These are phyloP conservation scores for Trichoderma polysporum DNA, from an alignment of 2,329 filamentous ascomycete species.

Conservation along the genomic window DNA sequence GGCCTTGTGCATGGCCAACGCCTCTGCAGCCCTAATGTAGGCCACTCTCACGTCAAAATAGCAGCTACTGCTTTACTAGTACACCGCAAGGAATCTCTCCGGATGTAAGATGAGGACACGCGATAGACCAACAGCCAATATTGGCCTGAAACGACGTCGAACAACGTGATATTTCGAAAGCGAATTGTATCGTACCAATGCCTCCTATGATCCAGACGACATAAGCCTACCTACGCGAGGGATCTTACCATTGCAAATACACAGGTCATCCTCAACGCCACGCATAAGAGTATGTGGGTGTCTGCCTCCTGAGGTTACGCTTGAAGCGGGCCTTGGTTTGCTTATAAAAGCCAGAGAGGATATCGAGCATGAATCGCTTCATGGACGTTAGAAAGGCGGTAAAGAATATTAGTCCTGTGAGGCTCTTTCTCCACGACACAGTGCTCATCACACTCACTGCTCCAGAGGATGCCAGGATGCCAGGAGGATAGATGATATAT, in stretches of 20 bases:
- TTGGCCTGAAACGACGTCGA: not conserved
- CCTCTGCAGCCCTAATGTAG: not conserved
- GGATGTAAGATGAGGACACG: no score
- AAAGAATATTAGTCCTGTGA: not conserved
- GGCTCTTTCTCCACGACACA: not conserved
- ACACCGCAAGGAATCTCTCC: not conserved
- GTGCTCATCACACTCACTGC: not conserved
- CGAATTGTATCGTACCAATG: not conserved
- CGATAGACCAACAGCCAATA: not conserved
- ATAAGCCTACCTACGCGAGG: not conserved
- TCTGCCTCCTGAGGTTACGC: not conserved
- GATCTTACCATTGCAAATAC: not conserved
- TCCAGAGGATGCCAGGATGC: not conserved
- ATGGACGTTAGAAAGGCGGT: conserved; percentile 1
- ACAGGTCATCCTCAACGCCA: not conserved
- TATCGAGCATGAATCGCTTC: not conserved
- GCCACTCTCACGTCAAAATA: not conserved
- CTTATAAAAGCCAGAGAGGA: not conserved
- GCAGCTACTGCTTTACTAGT: not conserved
- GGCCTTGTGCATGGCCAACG: not conserved
- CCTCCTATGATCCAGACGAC: not conserved
- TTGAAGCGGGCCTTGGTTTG: not conserved
- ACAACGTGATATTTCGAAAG: not conserved
- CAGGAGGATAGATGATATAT: not conserved
- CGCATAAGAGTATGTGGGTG: not conserved